Percentiles rank a stretch among this genome's conserved stretches.
Evolutionary conservation across 192 early-diverging fungal genomes (phyloP).

Genomic region (Coemansia brasiliensis): DNA sequence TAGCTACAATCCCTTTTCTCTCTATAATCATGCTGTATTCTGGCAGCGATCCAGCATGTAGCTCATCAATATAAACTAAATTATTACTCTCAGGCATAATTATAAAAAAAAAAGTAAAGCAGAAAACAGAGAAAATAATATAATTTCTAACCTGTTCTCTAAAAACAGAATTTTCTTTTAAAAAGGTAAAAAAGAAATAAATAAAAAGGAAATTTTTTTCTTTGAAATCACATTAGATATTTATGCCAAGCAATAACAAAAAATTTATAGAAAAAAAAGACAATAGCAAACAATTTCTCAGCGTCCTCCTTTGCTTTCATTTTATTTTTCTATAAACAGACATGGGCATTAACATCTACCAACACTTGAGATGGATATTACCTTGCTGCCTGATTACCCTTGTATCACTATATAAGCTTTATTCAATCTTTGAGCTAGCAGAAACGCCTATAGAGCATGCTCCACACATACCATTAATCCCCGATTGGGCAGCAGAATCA

Average conservation of each 20-base stretch:
- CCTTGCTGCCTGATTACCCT: neutral
- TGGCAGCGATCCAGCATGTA: too few relatives aligned
- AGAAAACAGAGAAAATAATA: neutral
- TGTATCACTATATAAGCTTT: neutral
- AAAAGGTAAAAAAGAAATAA: neutral
- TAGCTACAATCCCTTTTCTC: too few relatives aligned
- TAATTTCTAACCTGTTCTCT: neutral
- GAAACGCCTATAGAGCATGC: too few relatives aligned
- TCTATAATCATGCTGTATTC: neutral
- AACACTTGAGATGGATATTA: neutral
- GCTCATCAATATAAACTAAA: neutral
- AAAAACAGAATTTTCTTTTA: neutral
- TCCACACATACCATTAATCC: too few relatives aligned
- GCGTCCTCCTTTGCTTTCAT: neutral
- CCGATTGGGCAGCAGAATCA: neutral
- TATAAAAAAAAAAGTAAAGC: neutral
- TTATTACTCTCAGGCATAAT: neutral
- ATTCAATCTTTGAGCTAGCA: too few relatives aligned
- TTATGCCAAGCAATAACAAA: neutral
- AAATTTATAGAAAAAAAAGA: neutral
- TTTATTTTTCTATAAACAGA: neutral
- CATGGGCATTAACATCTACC: neutral
- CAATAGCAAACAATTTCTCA: neutral
- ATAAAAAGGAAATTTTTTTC: neutral
- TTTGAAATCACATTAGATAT: neutral